Evolutionary conservation across 768 basidiomycete genomes (phyloP).

Genomic region (Dacryopinax primogenitus): DNA sequence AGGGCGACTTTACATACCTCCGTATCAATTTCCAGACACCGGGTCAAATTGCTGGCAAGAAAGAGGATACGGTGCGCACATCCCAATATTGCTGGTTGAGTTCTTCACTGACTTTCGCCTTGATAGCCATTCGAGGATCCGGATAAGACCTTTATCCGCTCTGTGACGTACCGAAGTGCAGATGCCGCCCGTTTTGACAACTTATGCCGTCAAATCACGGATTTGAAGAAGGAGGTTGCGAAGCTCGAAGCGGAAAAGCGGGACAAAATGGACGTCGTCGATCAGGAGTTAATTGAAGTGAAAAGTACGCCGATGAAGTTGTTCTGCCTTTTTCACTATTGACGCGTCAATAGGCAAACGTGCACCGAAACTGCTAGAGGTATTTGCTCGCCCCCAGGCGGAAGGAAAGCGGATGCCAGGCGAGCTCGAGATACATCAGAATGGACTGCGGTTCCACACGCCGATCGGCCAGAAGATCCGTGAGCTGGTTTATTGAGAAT

Average conservation of each 20-base stretch:
- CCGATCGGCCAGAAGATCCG: slow-evolving; percentile 84
- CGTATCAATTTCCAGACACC: slow-evolving; percentile 98
- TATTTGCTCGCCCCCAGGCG: slow-evolving; percentile 82
- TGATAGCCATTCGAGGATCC: slow-evolving; percentile 90
- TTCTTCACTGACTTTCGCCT: slow-evolving; percentile 8
- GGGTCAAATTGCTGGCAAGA: slow-evolving; percentile 92
- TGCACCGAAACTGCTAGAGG: slow-evolving; percentile 77
- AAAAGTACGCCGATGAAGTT: slow-evolving; percentile 40
- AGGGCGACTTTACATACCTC: slow-evolving; percentile 85
- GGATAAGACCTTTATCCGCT: slow-evolving; percentile 90
- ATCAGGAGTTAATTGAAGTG: slow-evolving; percentile 84
- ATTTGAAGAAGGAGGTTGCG: slow-evolving; percentile 90
- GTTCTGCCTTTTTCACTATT: background rate
- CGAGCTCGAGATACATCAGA: slow-evolving; percentile 97
- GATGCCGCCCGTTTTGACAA: slow-evolving; percentile 82
- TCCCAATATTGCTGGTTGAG: slow-evolving; percentile 9
- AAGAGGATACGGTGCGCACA: slow-evolving; percentile 77
- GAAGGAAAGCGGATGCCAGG: slow-evolving; percentile 92
- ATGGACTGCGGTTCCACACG: slow-evolving; percentile 86
- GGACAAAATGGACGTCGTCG: slow-evolving; percentile 94
- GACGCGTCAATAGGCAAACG: slow-evolving; percentile 15
- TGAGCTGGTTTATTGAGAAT: slow-evolving; percentile 28
- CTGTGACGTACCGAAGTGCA: slow-evolving; percentile 81
- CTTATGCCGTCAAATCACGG: slow-evolving; percentile 83
- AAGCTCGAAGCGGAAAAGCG: slow-evolving; percentile 97